These are phyloP conservation scores for Mimosa pudica DNA, from an alignment of 306 rosid species.

Conservation along the genomic window DNA sequence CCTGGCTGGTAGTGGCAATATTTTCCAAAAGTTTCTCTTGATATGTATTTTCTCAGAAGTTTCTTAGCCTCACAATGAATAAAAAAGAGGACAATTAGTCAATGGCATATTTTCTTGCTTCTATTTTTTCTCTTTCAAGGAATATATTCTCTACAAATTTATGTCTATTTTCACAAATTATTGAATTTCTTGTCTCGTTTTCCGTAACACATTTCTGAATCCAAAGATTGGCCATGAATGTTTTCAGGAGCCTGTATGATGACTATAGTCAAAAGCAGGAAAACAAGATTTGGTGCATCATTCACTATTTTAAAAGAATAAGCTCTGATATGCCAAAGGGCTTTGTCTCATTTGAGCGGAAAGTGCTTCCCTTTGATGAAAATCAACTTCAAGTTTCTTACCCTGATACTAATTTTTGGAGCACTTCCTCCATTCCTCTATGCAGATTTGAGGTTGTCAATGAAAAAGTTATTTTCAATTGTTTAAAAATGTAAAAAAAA, in stretches of 20 bases:
- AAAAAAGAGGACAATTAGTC: background rate
- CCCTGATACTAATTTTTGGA: constrained; percentile 70
- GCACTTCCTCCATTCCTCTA: constrained; percentile 64
- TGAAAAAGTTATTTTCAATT: background rate
- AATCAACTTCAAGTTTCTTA: constrained; percentile 49
- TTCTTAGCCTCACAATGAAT: background rate
- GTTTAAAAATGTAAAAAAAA: background rate
- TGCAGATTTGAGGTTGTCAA: constrained; percentile 73
- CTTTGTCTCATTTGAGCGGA: constrained; percentile 83
- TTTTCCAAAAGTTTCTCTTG: background rate
- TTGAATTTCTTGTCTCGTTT: constrained; percentile 22
- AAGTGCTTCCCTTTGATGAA: constrained; percentile 66
- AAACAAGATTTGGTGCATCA: constrained; percentile 77
- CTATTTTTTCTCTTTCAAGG: background rate
- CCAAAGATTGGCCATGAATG: constrained; percentile 6
- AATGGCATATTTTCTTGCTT: background rate
- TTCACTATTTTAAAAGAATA: constrained; percentile 86
- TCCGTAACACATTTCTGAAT: background rate
- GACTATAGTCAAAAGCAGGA: constrained; percentile 60
- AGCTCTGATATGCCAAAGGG: constrained; percentile 67
- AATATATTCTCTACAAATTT: background rate
- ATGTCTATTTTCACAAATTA: constrained; percentile 1
- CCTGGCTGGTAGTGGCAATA: background rate
- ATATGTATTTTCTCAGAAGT: background rate
- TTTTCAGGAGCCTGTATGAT: constrained; percentile 73